These are phyloP conservation scores for Trypanosoma cruzi DNA, from an alignment of 208 protist genomes.

Conservation along the genomic window DNA sequence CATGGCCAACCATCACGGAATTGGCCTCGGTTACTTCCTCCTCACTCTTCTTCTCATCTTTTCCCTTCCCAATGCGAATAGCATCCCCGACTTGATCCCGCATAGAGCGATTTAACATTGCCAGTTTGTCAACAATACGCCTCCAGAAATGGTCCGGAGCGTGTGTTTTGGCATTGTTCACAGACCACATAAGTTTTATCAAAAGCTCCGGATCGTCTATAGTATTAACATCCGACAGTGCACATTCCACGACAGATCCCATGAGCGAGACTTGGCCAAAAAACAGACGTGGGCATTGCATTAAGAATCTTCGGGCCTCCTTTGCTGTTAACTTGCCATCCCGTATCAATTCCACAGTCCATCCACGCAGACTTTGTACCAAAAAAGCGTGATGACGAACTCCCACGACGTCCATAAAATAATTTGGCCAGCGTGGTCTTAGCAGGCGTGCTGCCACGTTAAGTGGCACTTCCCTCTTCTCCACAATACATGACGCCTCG, in stretches of 20 bases:
- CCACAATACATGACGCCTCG: constrained; percentile 33
- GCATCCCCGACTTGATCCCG: constrained; percentile 26
- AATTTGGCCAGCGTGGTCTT: constrained; percentile 42
- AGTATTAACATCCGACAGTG: constrained; percentile 36
- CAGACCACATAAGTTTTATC: constrained; percentile 69
- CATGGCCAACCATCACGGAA: constrained; percentile 37
- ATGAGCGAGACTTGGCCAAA: constrained; percentile 30
- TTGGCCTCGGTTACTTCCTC: background rate
- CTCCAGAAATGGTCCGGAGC: constrained; percentile 69
- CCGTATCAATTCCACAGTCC: constrained; percentile 44
- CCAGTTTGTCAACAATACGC: constrained; percentile 40
- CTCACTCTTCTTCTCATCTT: background rate
- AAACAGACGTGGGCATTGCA: constrained; percentile 37
- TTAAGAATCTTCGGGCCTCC: constrained; percentile 51
- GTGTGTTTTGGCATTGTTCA: constrained; percentile 45
- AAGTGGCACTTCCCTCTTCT: constrained; percentile 41
- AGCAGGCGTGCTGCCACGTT: constrained; percentile 54
- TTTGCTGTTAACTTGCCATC: constrained; percentile 22
- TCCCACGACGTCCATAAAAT: constrained; percentile 30
- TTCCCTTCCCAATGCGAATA: constrained; percentile 2
- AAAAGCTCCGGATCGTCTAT: constrained; percentile 42
- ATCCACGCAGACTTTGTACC: constrained; percentile 32
- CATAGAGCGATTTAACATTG: constrained; percentile 49
- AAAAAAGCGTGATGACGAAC: constrained; percentile 44
- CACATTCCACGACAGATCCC: constrained; percentile 47